These are phyloP conservation scores for Lasiodiplodia sp. DNA, from an alignment of 2,329 filamentous ascomycete genomes.

Conservation along the genomic window DNA sequence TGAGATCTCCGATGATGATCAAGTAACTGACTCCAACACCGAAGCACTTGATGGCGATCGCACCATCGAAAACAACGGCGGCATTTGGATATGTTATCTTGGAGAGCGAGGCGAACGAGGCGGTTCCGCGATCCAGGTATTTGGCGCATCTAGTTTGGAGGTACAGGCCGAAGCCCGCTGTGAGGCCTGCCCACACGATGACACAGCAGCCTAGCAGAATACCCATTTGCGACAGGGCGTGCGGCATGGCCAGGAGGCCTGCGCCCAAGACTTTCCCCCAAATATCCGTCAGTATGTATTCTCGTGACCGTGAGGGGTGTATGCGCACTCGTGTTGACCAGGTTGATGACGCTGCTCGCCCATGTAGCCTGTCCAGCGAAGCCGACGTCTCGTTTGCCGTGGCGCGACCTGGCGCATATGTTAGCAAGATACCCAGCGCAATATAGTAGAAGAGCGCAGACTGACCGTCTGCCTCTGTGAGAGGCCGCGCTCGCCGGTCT, in stretches of 20 bases:
- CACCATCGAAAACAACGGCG: constrained; percentile 91
- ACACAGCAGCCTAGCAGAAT: constrained; percentile 83
- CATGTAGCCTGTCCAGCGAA: constrained; percentile 79
- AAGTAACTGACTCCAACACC: constrained; percentile 96
- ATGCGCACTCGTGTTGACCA: constrained; percentile 88
- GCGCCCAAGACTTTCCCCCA: constrained; percentile 80
- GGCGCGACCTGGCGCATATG: constrained; percentile 55
- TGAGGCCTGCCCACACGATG: constrained; percentile 89
- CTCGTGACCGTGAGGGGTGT: background rate
- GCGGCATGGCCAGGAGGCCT: constrained; percentile 94
- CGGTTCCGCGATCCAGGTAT: constrained; percentile 86
- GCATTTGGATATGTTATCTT: constrained; percentile 97
- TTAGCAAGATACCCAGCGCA: constrained; percentile 35
- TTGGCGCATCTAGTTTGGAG: constrained; percentile 91
- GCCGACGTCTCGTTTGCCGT: constrained; percentile 75
- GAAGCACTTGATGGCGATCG: constrained; percentile 97
- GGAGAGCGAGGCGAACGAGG: constrained; percentile 95
- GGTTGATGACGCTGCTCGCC: constrained; percentile 90
- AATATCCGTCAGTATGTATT: constrained; percentile 16
- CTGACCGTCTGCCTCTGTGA: constrained; percentile 47
- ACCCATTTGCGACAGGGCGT: constrained; percentile 93
- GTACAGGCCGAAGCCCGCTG: constrained; percentile 91
- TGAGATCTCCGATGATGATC: constrained; percentile 97
- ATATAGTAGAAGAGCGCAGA: background rate
- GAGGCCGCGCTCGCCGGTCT: constrained; percentile 52